Conservation (phyloP, 2,329 filamentous ascomycete genomes). For the Alternaria conjuncta region DNA sequence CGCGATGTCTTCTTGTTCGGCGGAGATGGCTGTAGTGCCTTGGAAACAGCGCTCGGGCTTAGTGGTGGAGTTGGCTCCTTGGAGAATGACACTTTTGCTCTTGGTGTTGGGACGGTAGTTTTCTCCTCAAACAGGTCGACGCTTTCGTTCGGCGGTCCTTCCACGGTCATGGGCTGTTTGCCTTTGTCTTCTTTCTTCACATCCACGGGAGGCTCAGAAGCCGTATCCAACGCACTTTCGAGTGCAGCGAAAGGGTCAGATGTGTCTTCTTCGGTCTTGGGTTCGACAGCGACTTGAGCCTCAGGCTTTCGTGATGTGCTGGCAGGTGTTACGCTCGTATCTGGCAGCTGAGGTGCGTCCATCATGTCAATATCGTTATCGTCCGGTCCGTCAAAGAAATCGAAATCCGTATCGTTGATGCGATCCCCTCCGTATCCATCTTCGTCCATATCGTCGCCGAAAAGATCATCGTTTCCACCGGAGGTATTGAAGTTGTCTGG, state of each 20-base stretch:
- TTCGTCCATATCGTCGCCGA: constrained; percentile 69
- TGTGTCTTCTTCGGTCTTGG: constrained; percentile 29
- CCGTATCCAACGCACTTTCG: constrained; percentile 34
- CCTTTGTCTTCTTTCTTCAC: constrained; percentile 4
- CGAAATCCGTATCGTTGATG: constrained; percentile 86
- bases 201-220: constrained; percentile 4
- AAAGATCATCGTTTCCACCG: constrained; percentile 62
- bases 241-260: constrained; percentile 38
- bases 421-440: constrained; percentile 75
- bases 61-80: constrained; percentile 45
- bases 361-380: constrained; percentile 47
- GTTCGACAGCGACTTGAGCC: neutral
- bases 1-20: constrained; percentile 10
- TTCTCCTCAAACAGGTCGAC: neutral
- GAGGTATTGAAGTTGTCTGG: constrained; percentile 32
- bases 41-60: constrained; percentile 52
- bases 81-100: neutral
- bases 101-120: neutral
- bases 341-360: constrained; percentile 29
- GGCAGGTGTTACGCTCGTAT: constrained; percentile 17
- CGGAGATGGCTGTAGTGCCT: constrained; percentile 56
- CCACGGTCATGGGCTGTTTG: neutral
- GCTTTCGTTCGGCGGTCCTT: neutral
- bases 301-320: constrained; percentile 1
- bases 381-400: constrained; percentile 75